These are phyloP conservation scores for Xylariaceae sp. DNA, from an alignment of 2,329 filamentous ascomycete genomes.

Conservation along the genomic window DNA sequence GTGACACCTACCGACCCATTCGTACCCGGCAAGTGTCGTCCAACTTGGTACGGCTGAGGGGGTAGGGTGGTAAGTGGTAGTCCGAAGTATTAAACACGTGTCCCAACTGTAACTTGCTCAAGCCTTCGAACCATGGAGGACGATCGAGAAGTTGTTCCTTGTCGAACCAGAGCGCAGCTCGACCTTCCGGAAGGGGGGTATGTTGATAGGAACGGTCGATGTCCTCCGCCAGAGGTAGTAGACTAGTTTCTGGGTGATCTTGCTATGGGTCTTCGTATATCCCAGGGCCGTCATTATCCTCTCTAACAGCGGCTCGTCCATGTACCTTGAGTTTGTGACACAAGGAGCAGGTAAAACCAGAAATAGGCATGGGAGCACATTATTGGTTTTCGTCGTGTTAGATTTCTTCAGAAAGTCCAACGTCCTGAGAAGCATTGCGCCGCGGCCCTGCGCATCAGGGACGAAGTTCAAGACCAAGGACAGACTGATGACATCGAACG, in stretches of 20 bases:
- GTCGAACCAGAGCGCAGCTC: conserved; percentile 68
- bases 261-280: conserved; percentile 60
- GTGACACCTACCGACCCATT: conserved; percentile 3
- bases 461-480: conserved; percentile 95
- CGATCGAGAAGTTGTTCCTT: conserved; percentile 88
- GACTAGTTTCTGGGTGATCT: conserved; percentile 74
- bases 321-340: conserved; percentile 83
- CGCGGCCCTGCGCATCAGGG: conserved; percentile 66
- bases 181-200: conserved; percentile 58
- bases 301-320: conserved; percentile 63
- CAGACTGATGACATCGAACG: conserved; percentile 85
- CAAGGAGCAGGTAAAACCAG: conserved; percentile 86
- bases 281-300: conserved; percentile 74
- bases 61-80: background rate
- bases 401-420: conserved; percentile 58
- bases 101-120: conserved; percentile 11
- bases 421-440: conserved; percentile 78
- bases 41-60: background rate
- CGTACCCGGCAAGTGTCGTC: background rate
- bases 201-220: conserved; percentile 17
- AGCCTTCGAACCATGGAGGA: conserved; percentile 42
- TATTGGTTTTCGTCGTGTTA: conserved; percentile 24
- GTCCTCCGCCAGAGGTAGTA: conserved; percentile 78
- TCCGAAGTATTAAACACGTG: conserved; percentile 1
- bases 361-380: conserved; percentile 67